Base-by-base conservation (phyloP, 2,329 filamentous ascomycete species). In the Incumbomyces lentus region DNA sequence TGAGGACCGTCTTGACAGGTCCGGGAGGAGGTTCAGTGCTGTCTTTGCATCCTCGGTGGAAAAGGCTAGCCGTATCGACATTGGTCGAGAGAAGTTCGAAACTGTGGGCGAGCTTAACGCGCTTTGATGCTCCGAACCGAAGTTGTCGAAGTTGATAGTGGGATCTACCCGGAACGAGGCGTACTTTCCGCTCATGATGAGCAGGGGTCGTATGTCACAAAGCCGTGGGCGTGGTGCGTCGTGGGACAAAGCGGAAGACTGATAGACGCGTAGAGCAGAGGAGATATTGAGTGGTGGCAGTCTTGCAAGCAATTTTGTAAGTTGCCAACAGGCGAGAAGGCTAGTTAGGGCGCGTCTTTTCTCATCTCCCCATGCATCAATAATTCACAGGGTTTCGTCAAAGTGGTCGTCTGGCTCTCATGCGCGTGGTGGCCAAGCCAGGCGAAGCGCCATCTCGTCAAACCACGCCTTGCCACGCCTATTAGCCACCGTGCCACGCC, bases 121-220 rank as follows among this genome's bases (percentile, higher is more conserved):
- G 22, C 8, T 30, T 16, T 36, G 14, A 12, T 35, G 17, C 7
- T 45, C 26, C 18, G 16, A 14, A 19, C 18, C 3, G 42, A 37
- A 45, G 22, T 45, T 45, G 33, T 45, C 34, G 33, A 45, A 37
- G 33, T 37, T 38, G 11, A 45, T 18, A 8, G 42, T 16, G 11
- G 42, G 33, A 31, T 45, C 42, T 19, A 31, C 42, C 14, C 19
- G 32, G 34, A 38, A 45, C 11, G 42, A 7, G n/a, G 33, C 42
- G 22, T 45, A 45, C 8, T 33, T 36, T n/a, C 42, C 33, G 14
- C 17, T 11, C 42, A 37, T 37, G 6, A 7, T 45, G 41, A 18
- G 11, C 4, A 19, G 16, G 8, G 16, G 13, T 11, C 18, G 13
- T 12, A 18, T 38, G 11, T 7, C 35, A 5, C 22, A 26, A 26